phyloP scores from a whole-genome alignment of 768 basidiomycete species.

The Tephrocybe rancida region DNA sequence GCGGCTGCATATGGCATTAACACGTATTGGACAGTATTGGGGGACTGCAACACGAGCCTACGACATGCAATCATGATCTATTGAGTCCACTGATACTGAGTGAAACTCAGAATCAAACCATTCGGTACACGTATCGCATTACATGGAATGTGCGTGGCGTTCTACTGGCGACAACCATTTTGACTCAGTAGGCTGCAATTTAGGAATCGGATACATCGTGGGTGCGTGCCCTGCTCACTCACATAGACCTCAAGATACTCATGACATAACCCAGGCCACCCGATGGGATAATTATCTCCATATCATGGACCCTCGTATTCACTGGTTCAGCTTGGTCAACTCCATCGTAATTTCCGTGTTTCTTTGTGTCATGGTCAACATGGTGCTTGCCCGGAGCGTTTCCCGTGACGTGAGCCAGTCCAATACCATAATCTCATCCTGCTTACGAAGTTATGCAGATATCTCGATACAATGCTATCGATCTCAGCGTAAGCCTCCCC shows the following conservation, averaged over 20 bases:
- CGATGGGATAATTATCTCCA: conserved; percentile 97
- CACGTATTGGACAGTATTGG: conserved; percentile 50
- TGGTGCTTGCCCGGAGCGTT: conserved; percentile 86
- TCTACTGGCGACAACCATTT: too few relatives aligned
- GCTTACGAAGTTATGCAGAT: conserved; percentile 49
- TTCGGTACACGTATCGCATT: conserved; percentile 88
- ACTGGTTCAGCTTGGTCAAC: conserved; percentile 96
- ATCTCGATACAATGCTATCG: conserved; percentile 92
- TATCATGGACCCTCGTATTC: conserved; percentile 91
- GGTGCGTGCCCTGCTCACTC: conserved; percentile 41
- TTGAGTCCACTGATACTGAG: conserved; percentile 55
- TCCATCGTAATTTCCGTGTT: conserved; percentile 90
- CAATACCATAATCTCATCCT: neutral
- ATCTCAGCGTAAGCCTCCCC: conserved; percentile 66
- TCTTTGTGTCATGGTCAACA: conserved; percentile 91
- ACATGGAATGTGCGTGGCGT: conserved; percentile 79
- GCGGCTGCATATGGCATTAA: neutral
- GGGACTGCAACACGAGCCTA: conserved; percentile 50
- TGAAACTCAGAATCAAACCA: conserved; percentile 58
- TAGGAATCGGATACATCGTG: conserved; percentile 87
- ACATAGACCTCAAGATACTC: neutral
- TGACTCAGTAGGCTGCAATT: conserved; percentile 3
- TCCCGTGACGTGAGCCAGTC: conserved; percentile 73
- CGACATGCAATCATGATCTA: conserved; percentile 53
- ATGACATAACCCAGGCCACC: conserved; percentile 64